These are phyloP conservation scores for Termitomyces sp. DNA, from an alignment of 1,284 basidiomycete genomes.

Conservation along the genomic window DNA sequence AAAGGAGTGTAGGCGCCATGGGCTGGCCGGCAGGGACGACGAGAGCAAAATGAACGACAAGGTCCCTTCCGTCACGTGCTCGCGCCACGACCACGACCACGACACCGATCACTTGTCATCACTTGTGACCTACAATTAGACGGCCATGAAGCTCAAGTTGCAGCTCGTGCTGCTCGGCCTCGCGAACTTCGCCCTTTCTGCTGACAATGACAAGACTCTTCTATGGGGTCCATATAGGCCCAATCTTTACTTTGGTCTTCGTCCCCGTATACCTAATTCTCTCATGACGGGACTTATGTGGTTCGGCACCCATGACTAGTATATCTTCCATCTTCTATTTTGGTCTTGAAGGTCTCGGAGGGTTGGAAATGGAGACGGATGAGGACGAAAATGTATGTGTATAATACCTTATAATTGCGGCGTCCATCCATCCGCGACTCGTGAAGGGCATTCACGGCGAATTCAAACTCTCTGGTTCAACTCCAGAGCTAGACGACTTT, in stretches of 20 bases:
- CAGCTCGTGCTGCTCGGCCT: slow-evolving; percentile 28
- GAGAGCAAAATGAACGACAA: slow-evolving; percentile 1
- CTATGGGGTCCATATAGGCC: slow-evolving; percentile 90
- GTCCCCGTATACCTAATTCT: slow-evolving; percentile 80
- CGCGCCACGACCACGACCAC: slow-evolving; percentile 3
- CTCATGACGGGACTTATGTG: slow-evolving; percentile 90
- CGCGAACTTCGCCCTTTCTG: slow-evolving; percentile 22
- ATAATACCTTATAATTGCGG: neutral
- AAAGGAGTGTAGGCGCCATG: slow-evolving; percentile 16
- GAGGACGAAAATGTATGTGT: slow-evolving; percentile 63
- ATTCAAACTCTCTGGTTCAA: slow-evolving; percentile 65
- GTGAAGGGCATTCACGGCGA: slow-evolving; percentile 67
- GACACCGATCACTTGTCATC: neutral
- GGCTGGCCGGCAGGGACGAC: neutral
- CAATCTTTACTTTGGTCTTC: slow-evolving; percentile 88
- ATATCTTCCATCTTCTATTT: slow-evolving; percentile 81
- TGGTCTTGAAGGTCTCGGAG: slow-evolving; percentile 83
- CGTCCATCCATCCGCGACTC: slow-evolving; percentile 2
- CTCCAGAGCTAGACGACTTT: slow-evolving; percentile 80
- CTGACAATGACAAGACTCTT: slow-evolving; percentile 52
- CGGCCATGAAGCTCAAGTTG: slow-evolving; percentile 26
- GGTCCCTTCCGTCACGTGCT: slow-evolving; percentile 16
- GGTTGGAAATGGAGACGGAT: slow-evolving; percentile 71
- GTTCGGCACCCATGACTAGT: slow-evolving; percentile 82
- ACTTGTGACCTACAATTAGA: neutral